Base-by-base conservation (phyloP, 768 basidiomycete genomes). In the Auricularia auricula-judae region DNA sequence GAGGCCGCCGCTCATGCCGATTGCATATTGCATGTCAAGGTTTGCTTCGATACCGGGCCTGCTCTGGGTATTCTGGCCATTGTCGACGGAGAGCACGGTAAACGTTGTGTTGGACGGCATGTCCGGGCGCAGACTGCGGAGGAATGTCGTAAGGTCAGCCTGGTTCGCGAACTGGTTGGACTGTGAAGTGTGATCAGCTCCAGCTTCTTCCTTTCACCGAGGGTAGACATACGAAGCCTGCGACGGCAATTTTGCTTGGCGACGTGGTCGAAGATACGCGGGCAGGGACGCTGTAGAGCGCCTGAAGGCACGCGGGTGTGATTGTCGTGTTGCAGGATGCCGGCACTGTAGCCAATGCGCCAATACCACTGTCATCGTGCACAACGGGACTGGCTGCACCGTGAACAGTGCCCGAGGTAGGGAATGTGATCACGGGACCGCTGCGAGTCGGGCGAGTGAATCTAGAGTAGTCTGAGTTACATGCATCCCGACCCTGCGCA, bases 1-100 rank as follows among this genome's bases (percentile, higher is more conserved):
- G 81, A 16, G 86, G 85, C 7, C 83, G 87, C 69, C 67, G 29
- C 74, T 66, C 3, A 43, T 68, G 39, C 72, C 72, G 47, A 73
- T 65, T 4, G 72, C 70, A 65, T 75, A 78, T 66, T 78, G 74
- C 51, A 74, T 72, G 65, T 76, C 76, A 5, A 76, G 69, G 63
- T 75, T 60, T 1, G 34, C 63, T 7, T 58, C 63, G 34, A 35
- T 59, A 10, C 56, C 56, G 8, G 56, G 29, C 23, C 56, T 5
- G 3, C 77, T 69, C 60, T 71, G 70, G 1, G 65, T 23, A 63
- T 71, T 70, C 59, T 23, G 29, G 4, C 70, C 70, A 12, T 65
- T 69, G 54, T 71, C 69, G 3, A 71, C 62, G 1, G 66, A 66
- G 60, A 66, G 33, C 12, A 66, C 42, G 3, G 64, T 62, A 61